phyloP scores from a whole-genome alignment of 2,329 filamentous ascomycete genomes.

The Dactylonectria estremocensis region DNA sequence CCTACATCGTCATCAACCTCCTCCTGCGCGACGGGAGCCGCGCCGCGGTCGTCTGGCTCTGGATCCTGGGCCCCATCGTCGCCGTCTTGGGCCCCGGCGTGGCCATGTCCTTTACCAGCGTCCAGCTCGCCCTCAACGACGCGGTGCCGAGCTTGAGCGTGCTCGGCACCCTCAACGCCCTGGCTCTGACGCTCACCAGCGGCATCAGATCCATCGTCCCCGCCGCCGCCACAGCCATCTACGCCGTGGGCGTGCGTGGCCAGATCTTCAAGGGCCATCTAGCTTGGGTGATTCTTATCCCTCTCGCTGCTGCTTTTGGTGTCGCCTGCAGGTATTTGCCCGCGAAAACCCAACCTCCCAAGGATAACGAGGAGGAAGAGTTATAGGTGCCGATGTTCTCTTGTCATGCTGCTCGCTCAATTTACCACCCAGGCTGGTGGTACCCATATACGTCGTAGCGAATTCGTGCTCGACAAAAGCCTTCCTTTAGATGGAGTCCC shows the following conservation, averaged over 20 bases:
- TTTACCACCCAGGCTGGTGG: not conserved
- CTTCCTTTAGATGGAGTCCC: not conserved
- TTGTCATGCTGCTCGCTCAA: not conserved
- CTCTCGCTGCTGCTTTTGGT: constrained; percentile 48
- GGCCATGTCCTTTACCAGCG: constrained; percentile 78
- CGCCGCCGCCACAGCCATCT: constrained; percentile 76
- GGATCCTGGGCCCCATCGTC: constrained; percentile 62
- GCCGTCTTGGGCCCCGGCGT: constrained; percentile 72
- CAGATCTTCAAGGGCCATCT: constrained; percentile 75
- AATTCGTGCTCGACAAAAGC: not conserved
- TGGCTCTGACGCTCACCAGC: constrained; percentile 70
- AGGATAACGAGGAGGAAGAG: constrained; percentile 28
- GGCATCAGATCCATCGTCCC: constrained; percentile 77
- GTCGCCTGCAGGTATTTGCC: constrained; percentile 49
- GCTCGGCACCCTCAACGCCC: constrained; percentile 80
- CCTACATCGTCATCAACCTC: constrained; percentile 71
- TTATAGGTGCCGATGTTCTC: not conserved
- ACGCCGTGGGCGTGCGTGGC: constrained; percentile 75
- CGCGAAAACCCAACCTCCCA: constrained; percentile 40
- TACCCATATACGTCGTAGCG: not conserved
- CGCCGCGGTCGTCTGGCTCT: constrained; percentile 65
- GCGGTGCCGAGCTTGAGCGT: constrained; percentile 75
- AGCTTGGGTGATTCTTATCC: constrained; percentile 54
- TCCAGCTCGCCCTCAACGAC: constrained; percentile 83
- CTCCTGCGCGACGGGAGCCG: constrained; percentile 56